Percentiles rank a stretch among this genome's conserved stretches.
Conservation (phyloP, 2,329 filamentous ascomycete genomes). For the Zasmidium citrigriseum region DNA sequence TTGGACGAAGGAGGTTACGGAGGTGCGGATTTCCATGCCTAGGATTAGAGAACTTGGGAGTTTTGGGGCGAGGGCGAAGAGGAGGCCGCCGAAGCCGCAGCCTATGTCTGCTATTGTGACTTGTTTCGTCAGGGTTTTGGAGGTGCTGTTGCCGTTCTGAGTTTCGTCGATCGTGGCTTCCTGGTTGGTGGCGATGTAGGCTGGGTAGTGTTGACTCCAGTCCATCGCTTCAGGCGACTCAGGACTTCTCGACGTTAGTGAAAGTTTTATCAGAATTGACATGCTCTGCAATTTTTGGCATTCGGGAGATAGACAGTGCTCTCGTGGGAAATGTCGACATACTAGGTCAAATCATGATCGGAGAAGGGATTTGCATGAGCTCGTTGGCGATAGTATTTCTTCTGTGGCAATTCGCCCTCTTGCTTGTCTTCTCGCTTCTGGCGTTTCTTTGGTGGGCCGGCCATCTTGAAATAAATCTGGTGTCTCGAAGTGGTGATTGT, state of each 20-base stretch:
- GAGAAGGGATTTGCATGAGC: conserved; percentile 98
- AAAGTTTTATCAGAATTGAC: conserved; percentile 30
- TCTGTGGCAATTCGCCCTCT: conserved; percentile 72
- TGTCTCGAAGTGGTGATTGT: not conserved
- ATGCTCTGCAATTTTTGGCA: not conserved
- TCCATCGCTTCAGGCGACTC: conserved; percentile 80
- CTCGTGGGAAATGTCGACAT: conserved; percentile 39
- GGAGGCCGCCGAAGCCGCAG: conserved; percentile 89
- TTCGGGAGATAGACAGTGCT: too few species aligned
- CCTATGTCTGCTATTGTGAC: conserved; percentile 96
- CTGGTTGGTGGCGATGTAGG: conserved; percentile 50
- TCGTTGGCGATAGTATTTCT: conserved; percentile 94
- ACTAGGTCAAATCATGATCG: conserved; percentile 89
- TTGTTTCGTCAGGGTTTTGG: conserved; percentile 57
- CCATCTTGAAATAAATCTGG: conserved; percentile 26
- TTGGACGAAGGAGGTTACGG: conserved; percentile 88
- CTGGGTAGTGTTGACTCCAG: conserved; percentile 83
- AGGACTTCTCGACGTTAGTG: too few species aligned
- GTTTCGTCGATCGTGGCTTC: not conserved
- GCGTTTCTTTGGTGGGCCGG: conserved; percentile 40
- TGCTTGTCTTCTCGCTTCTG: conserved; percentile 50
- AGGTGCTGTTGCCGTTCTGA: conserved; percentile 20
- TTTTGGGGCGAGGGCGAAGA: conserved; percentile 79
- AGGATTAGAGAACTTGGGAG: conserved; percentile 82
- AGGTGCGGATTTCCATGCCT: conserved; percentile 88